Evolutionary conservation across 768 basidiomycete species (phyloP), one percentile per base, ranked within the genome.

Genomic region (Cyclocybe aegerita): DNA sequence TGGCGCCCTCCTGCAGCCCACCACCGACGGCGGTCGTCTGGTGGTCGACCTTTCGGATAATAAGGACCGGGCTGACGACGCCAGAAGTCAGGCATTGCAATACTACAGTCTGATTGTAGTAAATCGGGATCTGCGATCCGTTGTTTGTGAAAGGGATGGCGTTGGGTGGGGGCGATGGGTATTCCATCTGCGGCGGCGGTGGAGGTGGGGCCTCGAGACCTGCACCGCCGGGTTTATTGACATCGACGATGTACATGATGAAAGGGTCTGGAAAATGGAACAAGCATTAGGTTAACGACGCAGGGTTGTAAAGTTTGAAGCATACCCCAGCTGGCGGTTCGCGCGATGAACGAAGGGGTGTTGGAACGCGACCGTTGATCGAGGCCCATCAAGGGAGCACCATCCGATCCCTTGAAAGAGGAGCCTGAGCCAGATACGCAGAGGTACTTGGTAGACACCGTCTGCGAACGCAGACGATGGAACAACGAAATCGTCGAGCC

Each of bases 171-270:
- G 91, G 90, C 0, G 88, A 88, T 5, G 96, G 96, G 66, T 93
- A 98, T 56, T 93, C 93, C 0, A 87, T 83, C 48, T 92, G 88
- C 0, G 85, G 88, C 3, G 90, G 88, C 11, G 90, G 89, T 0
- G 88, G 88, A 4, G 88, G 85, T 5, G 88, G 84, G 31, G 84
- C 77, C 59, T 90, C 88, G 44, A 88, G 83, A 10, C 85, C 85
- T 23, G 84, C 86, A 29, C 86, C 86, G 14, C 82, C 78, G 14
- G 92, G 88, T 62, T 88, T 88, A 71, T 83, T 86, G 55, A 93
- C 90, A 67, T 98, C 94, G 54, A 97, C 94, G 54, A 97, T 93
- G 74, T 97, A 98, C 81, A 98, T 91, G 61, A 98, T 85, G 70
- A 97, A 98, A 0, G 93, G 88, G 70, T 95, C 89, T 90, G 58